Evolutionary conservation across 2,329 filamentous ascomycete genomes (phyloP).

Genomic region (Fusarium domesticum): DNA sequence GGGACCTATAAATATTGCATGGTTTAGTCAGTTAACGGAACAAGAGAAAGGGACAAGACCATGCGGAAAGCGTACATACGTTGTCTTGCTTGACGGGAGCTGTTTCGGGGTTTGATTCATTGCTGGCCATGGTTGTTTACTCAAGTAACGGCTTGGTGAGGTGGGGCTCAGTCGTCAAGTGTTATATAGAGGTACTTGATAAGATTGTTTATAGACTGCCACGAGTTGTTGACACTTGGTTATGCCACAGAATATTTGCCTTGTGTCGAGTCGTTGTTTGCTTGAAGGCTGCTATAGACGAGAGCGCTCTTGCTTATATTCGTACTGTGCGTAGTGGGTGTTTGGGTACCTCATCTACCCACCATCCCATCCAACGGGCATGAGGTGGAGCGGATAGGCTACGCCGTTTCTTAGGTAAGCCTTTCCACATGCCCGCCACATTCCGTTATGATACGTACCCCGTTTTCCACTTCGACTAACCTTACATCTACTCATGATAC

Average conservation of each 20-base stretch:
- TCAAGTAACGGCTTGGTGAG: too few species aligned
- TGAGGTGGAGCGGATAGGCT: slow-evolving; percentile 9
- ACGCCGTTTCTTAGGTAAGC: slow-evolving; percentile 19
- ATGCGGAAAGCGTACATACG: too few species aligned
- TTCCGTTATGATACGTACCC: slow-evolving; percentile 20
- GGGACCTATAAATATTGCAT: slow-evolving; percentile 38
- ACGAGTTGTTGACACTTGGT: too few species aligned
- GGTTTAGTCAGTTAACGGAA: too few species aligned
- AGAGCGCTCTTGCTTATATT: slow-evolving; percentile 6
- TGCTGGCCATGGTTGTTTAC: slow-evolving; percentile 37
- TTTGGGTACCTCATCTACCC: too few species aligned
- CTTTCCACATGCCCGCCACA: slow-evolving; percentile 12
- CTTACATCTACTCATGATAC: neutral
- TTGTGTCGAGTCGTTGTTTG: too few species aligned
- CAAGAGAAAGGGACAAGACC: slow-evolving; percentile 6
- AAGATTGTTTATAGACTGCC: too few species aligned
- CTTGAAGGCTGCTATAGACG: neutral
- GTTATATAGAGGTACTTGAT: too few species aligned
- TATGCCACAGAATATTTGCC: too few species aligned
- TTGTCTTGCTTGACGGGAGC: slow-evolving; percentile 32
- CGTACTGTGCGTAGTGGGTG: slow-evolving; percentile 18
- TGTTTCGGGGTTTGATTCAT: slow-evolving; percentile 34
- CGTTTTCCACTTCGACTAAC: too few species aligned
- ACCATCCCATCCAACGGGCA: neutral
- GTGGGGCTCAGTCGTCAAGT: too few species aligned